These are phyloP conservation scores for Monsonia emarginata DNA, from an alignment of 441 rosid species.

Conservation along the genomic window DNA sequence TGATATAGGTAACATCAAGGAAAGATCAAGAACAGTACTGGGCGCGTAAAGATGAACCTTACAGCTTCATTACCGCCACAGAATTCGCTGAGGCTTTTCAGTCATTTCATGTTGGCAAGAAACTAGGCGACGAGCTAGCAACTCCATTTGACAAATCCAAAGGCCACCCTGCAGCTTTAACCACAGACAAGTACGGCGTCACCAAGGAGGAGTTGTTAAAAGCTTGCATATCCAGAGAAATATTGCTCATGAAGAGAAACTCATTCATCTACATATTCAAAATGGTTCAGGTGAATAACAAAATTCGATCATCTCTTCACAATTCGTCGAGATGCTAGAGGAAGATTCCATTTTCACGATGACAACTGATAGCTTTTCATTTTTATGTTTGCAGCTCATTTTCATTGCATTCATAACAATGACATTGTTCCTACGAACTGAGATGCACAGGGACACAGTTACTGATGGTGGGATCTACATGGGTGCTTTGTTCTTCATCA, in stretches of 20 bases:
- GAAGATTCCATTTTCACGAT: neutral
- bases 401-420: constrained; percentile 32
- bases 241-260: constrained; percentile 76
- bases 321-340: constrained; percentile 28
- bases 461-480: constrained; percentile 44
- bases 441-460: constrained; percentile 36
- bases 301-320: constrained; percentile 8
- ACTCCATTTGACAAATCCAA: constrained; percentile 50
- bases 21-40: constrained; percentile 87
- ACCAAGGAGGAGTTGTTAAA: constrained; percentile 46
- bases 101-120: constrained; percentile 51
- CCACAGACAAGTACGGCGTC: constrained; percentile 52
- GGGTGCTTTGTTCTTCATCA: constrained; percentile 53
- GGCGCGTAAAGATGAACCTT: constrained; percentile 45
- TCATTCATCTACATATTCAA: constrained; percentile 77
- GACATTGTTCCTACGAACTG: constrained; percentile 60
- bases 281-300: constrained; percentile 42
- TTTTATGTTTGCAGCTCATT: constrained; percentile 20
- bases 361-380: neutral
- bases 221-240: constrained; percentile 61
- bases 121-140: constrained; percentile 42
- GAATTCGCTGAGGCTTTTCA: constrained; percentile 70
- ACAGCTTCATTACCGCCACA: constrained; percentile 45
- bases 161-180: constrained; percentile 67
- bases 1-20: constrained; percentile 87